Base-by-base conservation (phyloP, 495 filamentous ascomycete species). In the Podospora conica region DNA sequence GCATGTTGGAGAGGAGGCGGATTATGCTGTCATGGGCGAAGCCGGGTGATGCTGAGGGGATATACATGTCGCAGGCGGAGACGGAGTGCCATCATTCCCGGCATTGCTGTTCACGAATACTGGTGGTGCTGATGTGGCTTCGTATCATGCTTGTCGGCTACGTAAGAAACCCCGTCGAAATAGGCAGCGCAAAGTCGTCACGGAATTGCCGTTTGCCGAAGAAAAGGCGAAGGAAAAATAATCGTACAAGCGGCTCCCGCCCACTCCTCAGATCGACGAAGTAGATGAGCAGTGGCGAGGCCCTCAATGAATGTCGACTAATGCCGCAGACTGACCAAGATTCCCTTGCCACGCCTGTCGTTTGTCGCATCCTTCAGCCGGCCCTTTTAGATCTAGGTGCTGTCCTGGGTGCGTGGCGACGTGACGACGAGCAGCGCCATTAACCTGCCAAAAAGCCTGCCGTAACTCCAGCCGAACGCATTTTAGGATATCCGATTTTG, bases 401-500 rank as follows among this genome's bases (percentile, higher is more conserved):
- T 61, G 29, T 66, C 57, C 68, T 29, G 69, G 68, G 68, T 59
- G 65, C 66, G 61, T 55, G 66, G 67, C 68, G 73, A 75, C 65
- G 74, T n/a, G 53, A 63, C 48, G 53, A 63, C 48, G 69, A 71
- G 69, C 69, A 69, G 66, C 70, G 71, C 73, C 69, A 71, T 69
- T 60, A 71, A 75, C 69, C 75, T 66, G 66, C 72, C 63, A 72
- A 65, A 71, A 68, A 69, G 58, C 70, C 71, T 73, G 73, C 73
- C 75, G 73, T 67, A 76, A 76, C 75, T 75, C 75, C 75, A 70
- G 73, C 73, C 71, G 74, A 75, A 70, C 69, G 74, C 66, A 67
- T 74, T 76, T 76, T 76, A 66, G 73, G 75, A 74, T 73, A 75
- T 75, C 73, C 75, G 73, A 70, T 69, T 76, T 76, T 70, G 69